Conservation (phyloP, 148 eudicot species). For the Diospyros lotus region DNA sequence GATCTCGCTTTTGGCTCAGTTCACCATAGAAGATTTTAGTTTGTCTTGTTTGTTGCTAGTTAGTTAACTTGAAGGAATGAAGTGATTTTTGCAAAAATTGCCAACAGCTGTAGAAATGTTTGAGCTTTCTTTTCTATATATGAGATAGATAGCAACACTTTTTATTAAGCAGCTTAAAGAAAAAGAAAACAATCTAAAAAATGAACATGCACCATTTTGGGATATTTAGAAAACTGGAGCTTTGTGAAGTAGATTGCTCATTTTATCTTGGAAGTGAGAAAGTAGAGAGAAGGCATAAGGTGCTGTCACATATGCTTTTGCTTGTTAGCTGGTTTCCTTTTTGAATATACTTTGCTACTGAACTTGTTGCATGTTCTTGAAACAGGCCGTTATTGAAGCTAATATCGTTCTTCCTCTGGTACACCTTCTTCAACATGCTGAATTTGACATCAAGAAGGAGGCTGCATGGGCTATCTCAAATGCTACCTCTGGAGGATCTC, state of each 20-base stretch:
- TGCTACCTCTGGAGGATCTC: constrained; percentile 78
- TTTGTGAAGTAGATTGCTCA: no score
- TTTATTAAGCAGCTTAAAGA: not conserved
- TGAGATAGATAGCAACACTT: not conserved
- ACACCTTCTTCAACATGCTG: constrained; percentile 65
- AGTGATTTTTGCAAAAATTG: not conserved
- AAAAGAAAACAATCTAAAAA: not conserved
- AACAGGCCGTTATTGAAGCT: constrained; percentile 70
- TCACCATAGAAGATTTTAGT: not conserved
- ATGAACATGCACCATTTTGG: no score
- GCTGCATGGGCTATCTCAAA: constrained; percentile 90
- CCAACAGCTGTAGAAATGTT: not conserved
- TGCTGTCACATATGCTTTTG: not conserved
- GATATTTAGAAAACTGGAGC: no score
- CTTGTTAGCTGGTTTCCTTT: not conserved
- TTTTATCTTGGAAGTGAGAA: not conserved
- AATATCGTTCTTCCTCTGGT: constrained; percentile 55
- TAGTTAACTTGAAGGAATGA: no score
- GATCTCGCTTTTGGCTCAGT: no score
- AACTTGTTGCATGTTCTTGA: not conserved
- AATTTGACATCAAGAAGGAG: constrained; percentile 78
- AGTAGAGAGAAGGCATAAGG: not conserved
- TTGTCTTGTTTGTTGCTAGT: not conserved
- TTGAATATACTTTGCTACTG: not conserved
- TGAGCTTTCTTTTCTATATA: not conserved